Evolutionary conservation across 78 protist species (phyloP), one percentile per base, ranked within the genome.

Genomic region (Ministeria vibrans): DNA sequence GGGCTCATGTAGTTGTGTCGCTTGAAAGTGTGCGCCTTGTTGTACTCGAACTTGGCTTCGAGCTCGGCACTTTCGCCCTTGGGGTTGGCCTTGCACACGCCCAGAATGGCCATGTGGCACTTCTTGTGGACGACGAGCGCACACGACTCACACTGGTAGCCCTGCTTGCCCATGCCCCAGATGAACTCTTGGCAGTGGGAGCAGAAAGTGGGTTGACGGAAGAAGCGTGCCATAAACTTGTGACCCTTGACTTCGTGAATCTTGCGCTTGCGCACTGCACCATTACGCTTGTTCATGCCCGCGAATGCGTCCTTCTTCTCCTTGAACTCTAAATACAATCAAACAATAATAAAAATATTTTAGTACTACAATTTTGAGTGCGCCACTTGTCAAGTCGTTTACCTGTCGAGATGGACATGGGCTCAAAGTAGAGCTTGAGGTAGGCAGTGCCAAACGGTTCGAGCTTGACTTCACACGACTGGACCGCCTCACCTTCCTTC

Each of bases 171-270:
- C 2, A 79, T 20, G 20, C 83, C 83, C 84, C 84, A 80, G 23
- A 69, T 71, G 49, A 80, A 69, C 38, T 53, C 84, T n/a, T 36
- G 15, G 71, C 84, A 80, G 71, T 80, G 84, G 59, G 71, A 18
- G 59, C 84, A 80, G 70, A 80, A 71, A 7, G 84, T 80, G 34
- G 76, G 76, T 39, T 80, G 84, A 23, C 55, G 45, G 51, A 80
- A 80, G 66, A 28, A 42, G 69, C 30, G 23, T 11, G 45, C 79
- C 4, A 49, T 30, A 20, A 55, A 75, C 42, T 9, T 20, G 61
- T 78, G 82, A 11, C 28, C 42, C 22, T 32, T 15, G 36, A 78
- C 46, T 23, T 13, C 23, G 30, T 79, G 75, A 6, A 79, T n/a
- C 75, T 79, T 79, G 32, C 32, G 34, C 28, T 51, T 15, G 3